Evolutionary conservation across 768 basidiomycete genomes (phyloP).

Genomic region (Boletus vermiculosoides): DNA sequence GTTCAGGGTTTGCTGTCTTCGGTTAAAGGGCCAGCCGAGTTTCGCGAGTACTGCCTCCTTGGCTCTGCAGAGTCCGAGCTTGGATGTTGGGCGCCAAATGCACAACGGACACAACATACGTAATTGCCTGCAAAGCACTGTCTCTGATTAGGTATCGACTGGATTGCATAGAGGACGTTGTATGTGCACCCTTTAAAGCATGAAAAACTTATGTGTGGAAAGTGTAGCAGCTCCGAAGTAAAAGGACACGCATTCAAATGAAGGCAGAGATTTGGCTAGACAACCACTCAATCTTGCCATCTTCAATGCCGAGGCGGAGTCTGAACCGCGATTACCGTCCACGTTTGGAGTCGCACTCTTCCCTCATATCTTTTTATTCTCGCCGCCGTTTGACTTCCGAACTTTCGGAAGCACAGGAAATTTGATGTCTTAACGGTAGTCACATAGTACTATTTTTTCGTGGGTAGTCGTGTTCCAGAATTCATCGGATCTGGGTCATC

Average conservation of each 20-base stretch:
- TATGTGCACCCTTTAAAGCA: neutral
- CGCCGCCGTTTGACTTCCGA: too few species aligned
- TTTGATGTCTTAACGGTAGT: too few species aligned
- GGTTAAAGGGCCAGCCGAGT: neutral
- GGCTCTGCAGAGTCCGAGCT: conserved; percentile 7
- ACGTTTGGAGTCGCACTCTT: too few species aligned
- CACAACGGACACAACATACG: neutral
- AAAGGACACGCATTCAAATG: too few species aligned
- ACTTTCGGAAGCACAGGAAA: too few species aligned
- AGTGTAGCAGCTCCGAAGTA: neutral
- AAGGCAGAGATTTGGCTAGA: too few species aligned
- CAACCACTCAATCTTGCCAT: too few species aligned
- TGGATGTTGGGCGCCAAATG: neutral
- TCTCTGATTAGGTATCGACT: neutral
- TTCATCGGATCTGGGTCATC: too few species aligned
- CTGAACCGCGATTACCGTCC: too few species aligned
- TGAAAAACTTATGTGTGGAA: neutral
- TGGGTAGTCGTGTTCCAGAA: neutral
- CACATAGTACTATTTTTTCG: neutral
- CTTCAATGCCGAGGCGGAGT: too few species aligned
- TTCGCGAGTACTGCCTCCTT: neutral
- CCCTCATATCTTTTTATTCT: too few species aligned
- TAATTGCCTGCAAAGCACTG: too few species aligned
- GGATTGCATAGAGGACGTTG: neutral
- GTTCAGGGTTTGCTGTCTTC: neutral